Evolutionary conservation across 768 basidiomycete species (phyloP), one percentile per base, ranked within the genome.

Genomic region (Kwoniella dejecticola): DNA sequence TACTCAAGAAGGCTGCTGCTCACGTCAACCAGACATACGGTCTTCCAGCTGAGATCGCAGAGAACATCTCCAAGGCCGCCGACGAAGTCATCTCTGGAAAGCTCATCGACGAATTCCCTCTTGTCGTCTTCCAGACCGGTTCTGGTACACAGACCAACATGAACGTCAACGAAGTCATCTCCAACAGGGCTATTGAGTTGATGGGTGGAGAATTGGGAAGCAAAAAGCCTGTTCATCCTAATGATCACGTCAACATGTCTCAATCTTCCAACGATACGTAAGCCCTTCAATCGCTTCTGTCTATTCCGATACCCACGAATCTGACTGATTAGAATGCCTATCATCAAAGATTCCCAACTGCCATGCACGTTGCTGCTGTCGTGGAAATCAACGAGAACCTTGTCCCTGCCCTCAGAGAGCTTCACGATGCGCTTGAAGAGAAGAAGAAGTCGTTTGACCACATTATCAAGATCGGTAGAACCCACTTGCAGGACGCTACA

Each of bases 71-170:
- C 76, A 81, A 87, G 61, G 96, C 96, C 56, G 89, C 96, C 24
- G 94, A 98, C 80, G 96, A 99, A 74, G 95, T 99, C 71, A 98
- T 98, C 77, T 90, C 90, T 45, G 95, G 94, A 52, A 90, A 92
- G 78, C 84, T 99, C 61, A 84, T 88, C 21, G 93, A 93, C 68
- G 90, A 99, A 81, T 99, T 99, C 82, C 96, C 96, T 24, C 83
- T 99, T 38, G 96, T 99, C 36, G 94, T 99, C 41, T 99, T 97
- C 85, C 96, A 99, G 81, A 99, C 96, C 23, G 96, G 96, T 62
- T 94, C 91, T 57, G 96, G 96, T 19, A 99, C 96, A 1, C 96
- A 99, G 80, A 94, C 90, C 76, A 99, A 99, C 83, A 99, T 99
- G 96, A 99, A 91, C 79, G 91, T 86, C 63, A 99, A 99, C 78